Evolutionary conservation across 768 basidiomycete species (phyloP), one percentile per base, ranked within the genome.

Genomic region (Crucibulum laeve): DNA sequence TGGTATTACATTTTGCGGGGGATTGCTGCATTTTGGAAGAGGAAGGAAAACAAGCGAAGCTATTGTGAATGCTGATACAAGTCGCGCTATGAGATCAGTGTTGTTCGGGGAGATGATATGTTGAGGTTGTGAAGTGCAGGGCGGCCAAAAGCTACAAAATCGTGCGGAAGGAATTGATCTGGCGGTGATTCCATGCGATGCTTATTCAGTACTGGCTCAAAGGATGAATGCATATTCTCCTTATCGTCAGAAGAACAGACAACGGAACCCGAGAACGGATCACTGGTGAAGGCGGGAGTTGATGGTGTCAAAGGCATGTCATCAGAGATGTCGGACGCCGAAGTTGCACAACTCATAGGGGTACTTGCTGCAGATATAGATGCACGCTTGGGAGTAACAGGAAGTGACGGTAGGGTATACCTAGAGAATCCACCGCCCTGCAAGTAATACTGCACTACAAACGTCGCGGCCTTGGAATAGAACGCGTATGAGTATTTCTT

Each of bases 401-500:
- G 87, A 37, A 87, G 69, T 15, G 79, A 55, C 14, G 62, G 50
- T 17, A 68, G 53, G 1, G 65, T 44, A 28, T 79, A 76, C 30
- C 72, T 74, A 47, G 69, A 58, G 60, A 86, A 90, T 42, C 81
- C 85, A 34, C 84, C 84, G 39, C 93, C 94, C 57, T 88, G 80
- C 38, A 97, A 82, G 61, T 98, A 99, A 67, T 83, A 92, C 61
- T 97, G 91, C 25, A 93, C 84, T 48, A 92, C 91, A 59, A 91
- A 82, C 18, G 87, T 91, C 18, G 95, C 93, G 1, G 93, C 91
- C 68, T 93, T 94, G 38, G 91, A 92, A 69, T 95, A 98, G 69
- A 94, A 96, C 33, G 86, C 85, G 55, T 91, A 93, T 4, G 94
- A 94, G 69, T 99, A 97, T 71, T 99, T 99, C 73, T 94, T 92